phyloP scores from a whole-genome alignment of 2,329 filamentous ascomycete genomes.

The Trichothecium roseum region DNA sequence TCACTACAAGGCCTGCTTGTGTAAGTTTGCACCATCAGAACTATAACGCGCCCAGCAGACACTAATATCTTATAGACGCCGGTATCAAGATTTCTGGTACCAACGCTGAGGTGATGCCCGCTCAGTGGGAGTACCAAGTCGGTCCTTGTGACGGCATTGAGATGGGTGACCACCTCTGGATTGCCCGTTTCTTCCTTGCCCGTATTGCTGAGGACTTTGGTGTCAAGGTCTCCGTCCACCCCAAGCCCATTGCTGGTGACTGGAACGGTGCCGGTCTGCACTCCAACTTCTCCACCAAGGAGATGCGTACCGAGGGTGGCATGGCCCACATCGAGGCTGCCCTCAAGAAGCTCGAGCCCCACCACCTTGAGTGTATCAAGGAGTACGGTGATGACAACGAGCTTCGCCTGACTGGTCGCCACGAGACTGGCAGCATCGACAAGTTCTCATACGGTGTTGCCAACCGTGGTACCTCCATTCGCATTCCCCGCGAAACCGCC shows the following conservation, averaged over 20 bases:
- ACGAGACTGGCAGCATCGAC: conserved; percentile 93
- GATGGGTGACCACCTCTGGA: conserved; percentile 95
- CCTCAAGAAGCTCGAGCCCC: conserved; percentile 72
- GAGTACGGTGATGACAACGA: conserved; percentile 97
- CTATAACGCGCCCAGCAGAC: neutral
- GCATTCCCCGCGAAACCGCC: conserved; percentile 77
- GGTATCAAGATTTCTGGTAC: conserved; percentile 93
- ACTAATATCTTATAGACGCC: conserved; percentile 35
- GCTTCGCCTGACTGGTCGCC: conserved; percentile 78
- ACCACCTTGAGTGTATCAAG: conserved; percentile 76
- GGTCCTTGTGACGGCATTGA: conserved; percentile 81
- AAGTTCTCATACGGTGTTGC: conserved; percentile 90
- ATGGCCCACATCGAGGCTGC: conserved; percentile 89
- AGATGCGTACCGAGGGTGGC: conserved; percentile 83
- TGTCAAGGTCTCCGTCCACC: conserved; percentile 87
- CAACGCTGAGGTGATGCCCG: conserved; percentile 98
- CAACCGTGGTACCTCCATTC: conserved; percentile 89
- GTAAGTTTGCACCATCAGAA: conserved; percentile 8
- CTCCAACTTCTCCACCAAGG: conserved; percentile 84
- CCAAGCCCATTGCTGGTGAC: conserved; percentile 84
- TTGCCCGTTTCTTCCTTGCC: conserved; percentile 70
- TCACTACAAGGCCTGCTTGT: conserved; percentile 57
- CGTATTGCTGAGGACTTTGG: conserved; percentile 94
- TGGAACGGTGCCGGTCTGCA: conserved; percentile 97
- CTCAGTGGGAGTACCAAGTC: conserved; percentile 97